Percentiles rank a stretch among this genome's conserved stretches.
These are phyloP conservation scores for Starmerella apis DNA, from an alignment of 805 yeast species.

Conservation along the genomic window DNA sequence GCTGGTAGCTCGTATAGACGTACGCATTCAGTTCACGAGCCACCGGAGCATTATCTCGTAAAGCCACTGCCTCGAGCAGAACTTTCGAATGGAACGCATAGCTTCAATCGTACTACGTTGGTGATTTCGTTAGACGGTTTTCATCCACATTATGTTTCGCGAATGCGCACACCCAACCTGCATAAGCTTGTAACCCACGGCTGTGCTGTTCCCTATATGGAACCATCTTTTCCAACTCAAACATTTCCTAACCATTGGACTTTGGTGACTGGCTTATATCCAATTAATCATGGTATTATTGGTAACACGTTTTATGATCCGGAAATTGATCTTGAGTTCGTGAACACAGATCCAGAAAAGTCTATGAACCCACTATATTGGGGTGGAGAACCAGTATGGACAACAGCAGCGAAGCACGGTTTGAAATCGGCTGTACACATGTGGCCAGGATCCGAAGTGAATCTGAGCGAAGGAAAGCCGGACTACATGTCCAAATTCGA, in stretches of 20 bases:
- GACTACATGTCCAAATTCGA: constrained; percentile 53
- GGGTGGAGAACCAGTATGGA: constrained; percentile 91
- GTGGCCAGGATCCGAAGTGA: constrained; percentile 93
- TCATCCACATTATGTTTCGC: constrained; percentile 75
- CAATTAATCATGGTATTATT: constrained; percentile 76
- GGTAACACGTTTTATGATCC: constrained; percentile 75
- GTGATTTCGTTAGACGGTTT: constrained; percentile 78
- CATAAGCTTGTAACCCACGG: constrained; percentile 46
- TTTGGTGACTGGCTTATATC: constrained; percentile 72
- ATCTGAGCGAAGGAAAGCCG: constrained; percentile 42
- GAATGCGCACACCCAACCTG: constrained; percentile 58
- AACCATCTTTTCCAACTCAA: constrained; percentile 77
- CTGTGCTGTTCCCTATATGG: constrained; percentile 67
- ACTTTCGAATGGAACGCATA: constrained; percentile 50
- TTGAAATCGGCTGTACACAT: constrained; percentile 69
- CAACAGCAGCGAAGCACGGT: constrained; percentile 55
- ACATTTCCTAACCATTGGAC: constrained; percentile 93
- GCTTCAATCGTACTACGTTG: constrained; percentile 68
- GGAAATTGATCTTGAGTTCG: constrained; percentile 42
- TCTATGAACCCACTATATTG: constrained; percentile 56
- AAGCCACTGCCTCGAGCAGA: constrained; percentile 10
- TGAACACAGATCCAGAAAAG: constrained; percentile 46
- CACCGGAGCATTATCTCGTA: constrained; percentile 4
- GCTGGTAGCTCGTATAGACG: constrained; percentile 1
- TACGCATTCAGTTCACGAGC: not conserved